phyloP scores from a whole-genome alignment of 1,284 basidiomycete species.

The Boletus smithii region DNA sequence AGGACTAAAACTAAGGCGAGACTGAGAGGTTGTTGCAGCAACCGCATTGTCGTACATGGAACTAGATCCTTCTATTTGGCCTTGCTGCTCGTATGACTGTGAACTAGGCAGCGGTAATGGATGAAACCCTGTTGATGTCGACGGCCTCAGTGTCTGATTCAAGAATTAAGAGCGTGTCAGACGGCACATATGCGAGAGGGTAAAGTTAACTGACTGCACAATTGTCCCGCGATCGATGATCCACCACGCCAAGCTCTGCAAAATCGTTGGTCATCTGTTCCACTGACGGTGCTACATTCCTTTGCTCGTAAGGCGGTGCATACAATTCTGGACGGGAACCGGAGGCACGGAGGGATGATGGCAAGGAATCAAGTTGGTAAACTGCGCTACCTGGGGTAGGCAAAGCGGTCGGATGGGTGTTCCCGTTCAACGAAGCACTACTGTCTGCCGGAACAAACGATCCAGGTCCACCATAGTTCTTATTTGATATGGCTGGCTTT shows the following conservation, averaged over 20 bases:
- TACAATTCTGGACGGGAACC: constrained; percentile 69
- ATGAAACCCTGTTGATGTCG: constrained; percentile 40
- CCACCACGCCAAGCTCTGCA: constrained; percentile 58
- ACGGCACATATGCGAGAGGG: background rate
- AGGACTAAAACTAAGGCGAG: constrained; percentile 34
- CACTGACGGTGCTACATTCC: constrained; percentile 37
- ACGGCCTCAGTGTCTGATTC: constrained; percentile 38
- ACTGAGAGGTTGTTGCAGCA: constrained; percentile 38
- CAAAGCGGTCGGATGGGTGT: constrained; percentile 28
- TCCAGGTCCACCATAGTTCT: constrained; percentile 73
- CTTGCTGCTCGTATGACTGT: constrained; percentile 31
- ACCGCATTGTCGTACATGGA: constrained; percentile 37
- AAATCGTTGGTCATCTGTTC: constrained; percentile 61
- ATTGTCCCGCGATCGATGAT: constrained; percentile 53
- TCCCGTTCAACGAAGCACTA: constrained; percentile 26
- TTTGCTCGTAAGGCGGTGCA: constrained; percentile 62
- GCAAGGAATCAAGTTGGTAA: constrained; percentile 51
- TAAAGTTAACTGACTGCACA: constrained; percentile 53
- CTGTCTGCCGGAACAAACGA: constrained; percentile 62
- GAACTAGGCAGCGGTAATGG: constrained; percentile 30
- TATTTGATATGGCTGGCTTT: constrained; percentile 49
- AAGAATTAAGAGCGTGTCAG: constrained; percentile 32
- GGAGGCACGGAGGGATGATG: constrained; percentile 55
- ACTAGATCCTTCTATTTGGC: constrained; percentile 20
- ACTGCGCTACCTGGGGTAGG: constrained; percentile 39